phyloP scores from a whole-genome alignment of 176 grass and related monocot species.

The Tillandsia fasciculata region DNA sequence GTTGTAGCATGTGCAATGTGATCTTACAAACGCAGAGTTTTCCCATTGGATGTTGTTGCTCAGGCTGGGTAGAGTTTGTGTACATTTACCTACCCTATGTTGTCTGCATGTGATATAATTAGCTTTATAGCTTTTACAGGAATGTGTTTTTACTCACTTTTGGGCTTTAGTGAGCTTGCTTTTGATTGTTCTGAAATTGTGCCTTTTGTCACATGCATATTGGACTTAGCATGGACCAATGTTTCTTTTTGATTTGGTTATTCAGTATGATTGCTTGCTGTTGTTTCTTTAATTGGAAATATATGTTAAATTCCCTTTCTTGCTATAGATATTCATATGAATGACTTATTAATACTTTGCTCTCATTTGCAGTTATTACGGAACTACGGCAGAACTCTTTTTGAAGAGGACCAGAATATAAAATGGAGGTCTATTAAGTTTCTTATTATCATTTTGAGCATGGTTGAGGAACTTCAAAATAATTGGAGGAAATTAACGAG shows the following conservation, averaged over 20 bases:
- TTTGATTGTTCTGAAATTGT: too few relatives aligned
- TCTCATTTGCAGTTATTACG: constrained; percentile 46
- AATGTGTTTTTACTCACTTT: too few relatives aligned
- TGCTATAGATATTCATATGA: background rate
- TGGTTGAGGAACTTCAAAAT: constrained; percentile 77
- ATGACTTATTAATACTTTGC: constrained; percentile 9
- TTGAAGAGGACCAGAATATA: constrained; percentile 31
- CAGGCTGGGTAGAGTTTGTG: too few relatives aligned
- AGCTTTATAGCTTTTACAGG: too few relatives aligned
- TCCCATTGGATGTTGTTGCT: too few relatives aligned
- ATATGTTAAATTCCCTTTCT: background rate
- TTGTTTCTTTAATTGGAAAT: background rate
- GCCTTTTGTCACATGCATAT: too few relatives aligned
- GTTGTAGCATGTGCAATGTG: too few relatives aligned
- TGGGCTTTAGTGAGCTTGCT: too few relatives aligned
- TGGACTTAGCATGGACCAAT: too few relatives aligned
- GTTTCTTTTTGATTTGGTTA: background rate
- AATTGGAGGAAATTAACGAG: constrained; percentile 20
- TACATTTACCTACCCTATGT: too few relatives aligned
- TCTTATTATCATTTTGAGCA: constrained; percentile 58
- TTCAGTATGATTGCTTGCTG: background rate
- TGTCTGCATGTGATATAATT: too few relatives aligned
- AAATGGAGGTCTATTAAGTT: constrained; percentile 49
- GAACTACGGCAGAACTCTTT: constrained; percentile 41
- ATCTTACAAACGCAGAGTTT: too few relatives aligned